Base-by-base conservation (phyloP, 495 filamentous ascomycete genomes). In the Trypethelium eluteriae region DNA sequence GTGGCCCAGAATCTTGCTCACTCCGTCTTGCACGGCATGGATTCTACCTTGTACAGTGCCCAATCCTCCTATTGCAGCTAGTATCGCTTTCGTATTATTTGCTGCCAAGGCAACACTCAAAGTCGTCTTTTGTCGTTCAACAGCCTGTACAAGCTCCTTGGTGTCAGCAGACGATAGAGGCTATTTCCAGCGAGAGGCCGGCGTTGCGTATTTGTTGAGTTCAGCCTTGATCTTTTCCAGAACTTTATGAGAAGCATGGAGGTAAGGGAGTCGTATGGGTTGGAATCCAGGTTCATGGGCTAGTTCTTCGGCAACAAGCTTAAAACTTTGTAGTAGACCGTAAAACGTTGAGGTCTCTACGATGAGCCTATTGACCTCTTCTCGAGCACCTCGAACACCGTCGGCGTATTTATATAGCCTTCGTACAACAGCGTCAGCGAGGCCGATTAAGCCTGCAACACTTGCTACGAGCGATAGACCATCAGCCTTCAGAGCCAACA, bases 341-440 rank as follows among this genome's bases (percentile, higher is more conserved):
- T 59, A 59, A 14, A 59, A 59, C 10, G 25, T 59, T 36, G 53
- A 59, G 14, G 32, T 36, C 32, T 59, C 53, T 10, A 36, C 53
- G 18, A 59, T 59, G 32, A 59, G 53, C 53, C 36, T 59, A 18
- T 59, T 59, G 53, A 59, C 14, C 18, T 59, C 53, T 34, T 59
- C 53, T 36, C 25, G 53, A 59, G 53, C 53, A 32, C 32, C 32
- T 59, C 18, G 53, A 59, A 59, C 53, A 7, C 32, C 53, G 32
- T 18, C 36, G 53, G 25, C 32, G 32, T 59, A 59, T 36, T 59
- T 59, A 14, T 59, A 59, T 18, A 59, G 53, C 32, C 53, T 34
- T 59, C 53, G 53, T 2, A 59, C 18, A 36, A 59, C 53, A 32
- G 36, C 53, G 36, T 59, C 53, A 6, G 53, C 53, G 3, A 59